Conservation (phyloP, 2,329 filamentous ascomycete species). For the Neurospora sp. region DNA sequence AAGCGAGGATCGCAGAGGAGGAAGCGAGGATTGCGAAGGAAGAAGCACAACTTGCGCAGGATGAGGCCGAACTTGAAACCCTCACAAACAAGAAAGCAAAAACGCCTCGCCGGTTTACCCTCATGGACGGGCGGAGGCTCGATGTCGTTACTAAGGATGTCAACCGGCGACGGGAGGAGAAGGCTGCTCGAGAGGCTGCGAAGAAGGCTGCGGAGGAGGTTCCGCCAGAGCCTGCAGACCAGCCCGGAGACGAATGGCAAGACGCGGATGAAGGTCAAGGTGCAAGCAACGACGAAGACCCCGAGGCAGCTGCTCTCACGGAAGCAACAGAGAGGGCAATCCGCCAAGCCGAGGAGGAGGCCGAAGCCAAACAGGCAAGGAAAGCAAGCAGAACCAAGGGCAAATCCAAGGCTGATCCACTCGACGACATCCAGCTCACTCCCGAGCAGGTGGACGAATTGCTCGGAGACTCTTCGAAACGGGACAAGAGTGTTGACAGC, state of each 20-base stretch:
- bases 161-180: constrained; percentile 29
- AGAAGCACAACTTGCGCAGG: constrained; percentile 7
- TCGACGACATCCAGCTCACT: constrained; percentile 27
- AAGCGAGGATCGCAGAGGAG: constrained; percentile 5
- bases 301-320: constrained; percentile 13
- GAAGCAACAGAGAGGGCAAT: constrained; percentile 19
- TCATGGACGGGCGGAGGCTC: constrained; percentile 35
- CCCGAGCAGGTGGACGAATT: constrained; percentile 35
- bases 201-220: constrained; percentile 8
- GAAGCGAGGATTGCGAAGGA: background rate
- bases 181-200: constrained; percentile 24
- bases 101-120: constrained; percentile 16
- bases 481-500: background rate
- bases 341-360: constrained; percentile 14
- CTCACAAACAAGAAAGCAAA: constrained; percentile 39
- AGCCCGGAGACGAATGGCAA: background rate
- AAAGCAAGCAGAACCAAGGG: constrained; percentile 23
- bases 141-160: constrained; percentile 26
- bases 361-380: constrained; percentile 22
- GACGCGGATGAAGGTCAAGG: constrained; percentile 3
- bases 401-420: constrained; percentile 17
- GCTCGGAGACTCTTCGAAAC: constrained; percentile 16
- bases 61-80: constrained; percentile 29
- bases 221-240: constrained; percentile 1
- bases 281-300: constrained; percentile 14